Evolutionary conservation across 2,329 filamentous ascomycete species (phyloP), one percentile per base, ranked within the genome.

Genomic region (Colletotrichum tanaceti): DNA sequence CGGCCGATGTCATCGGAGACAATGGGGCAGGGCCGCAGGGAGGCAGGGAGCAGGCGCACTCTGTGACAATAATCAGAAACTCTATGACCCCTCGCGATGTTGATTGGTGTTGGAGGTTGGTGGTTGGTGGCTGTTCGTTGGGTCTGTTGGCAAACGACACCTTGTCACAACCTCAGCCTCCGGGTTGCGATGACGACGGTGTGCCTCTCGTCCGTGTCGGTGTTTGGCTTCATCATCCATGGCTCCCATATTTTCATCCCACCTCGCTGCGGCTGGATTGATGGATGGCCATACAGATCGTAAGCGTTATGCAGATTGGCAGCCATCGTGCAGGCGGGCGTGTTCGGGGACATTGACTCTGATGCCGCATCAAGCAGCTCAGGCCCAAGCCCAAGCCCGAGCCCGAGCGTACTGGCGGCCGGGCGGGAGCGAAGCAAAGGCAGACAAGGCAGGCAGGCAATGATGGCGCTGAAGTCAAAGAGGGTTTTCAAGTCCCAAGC

Each of bases 1-100:
- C 13, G 43, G 7, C 47, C 55, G 50, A 66, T 69, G 66, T 53
- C 62, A 65, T 68, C 55, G 55, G 28, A 58, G 55, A 50, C 38
- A 38, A 66, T 50, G 24, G 55, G 50, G 41, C 62, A 55, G 62
- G n/a, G n/a, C n/a, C n/a, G n/a, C n/a, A n/a, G 62, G 60, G 39
- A n/a, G 46, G 62, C 55, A 62, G 66, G 44, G 55, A 35, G 16
- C 66, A 55, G 55, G 57, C 18, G 28, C 20, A 57, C 14, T 50
- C 62, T 69, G 24, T 52, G 66, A 61, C 57, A 41, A 39, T 44
- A 69, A 46, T 38, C 38, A 44, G 61, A 60, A 32, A 57, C 55
- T 57, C 62, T 66, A 44, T 57, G 49, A 44, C 50, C 55, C 28
- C 14, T 65, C 28, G n/a, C 28, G 28, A 32, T 49, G 28, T 16